phyloP scores from a whole-genome alignment of 352 stramenopile species.

The Phytophthora sp. region DNA sequence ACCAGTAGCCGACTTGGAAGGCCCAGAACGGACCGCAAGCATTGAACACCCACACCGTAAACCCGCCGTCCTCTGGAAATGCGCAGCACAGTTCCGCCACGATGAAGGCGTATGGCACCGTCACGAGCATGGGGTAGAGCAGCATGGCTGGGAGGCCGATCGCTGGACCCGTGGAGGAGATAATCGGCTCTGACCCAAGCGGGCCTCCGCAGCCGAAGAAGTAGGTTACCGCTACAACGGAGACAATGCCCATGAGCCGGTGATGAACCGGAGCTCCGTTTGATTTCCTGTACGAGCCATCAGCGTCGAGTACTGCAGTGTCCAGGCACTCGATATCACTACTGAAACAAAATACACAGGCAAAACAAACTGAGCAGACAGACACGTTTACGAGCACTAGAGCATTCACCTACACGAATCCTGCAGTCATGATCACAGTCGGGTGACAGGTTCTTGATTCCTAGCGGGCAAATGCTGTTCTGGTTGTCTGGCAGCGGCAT shows the following conservation, averaged over 20 bases:
- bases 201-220: slow-evolving; percentile 55
- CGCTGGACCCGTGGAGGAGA: slow-evolving; percentile 58
- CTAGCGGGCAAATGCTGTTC: not conserved
- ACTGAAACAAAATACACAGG: not conserved
- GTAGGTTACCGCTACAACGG: slow-evolving; percentile 57
- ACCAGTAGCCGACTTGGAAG: slow-evolving; percentile 85
- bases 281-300: slow-evolving; percentile 29
- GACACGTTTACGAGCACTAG: not conserved
- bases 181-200: slow-evolving; percentile 62
- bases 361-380: too few species aligned
- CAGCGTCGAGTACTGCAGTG: slow-evolving; percentile 19
- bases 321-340: slow-evolving; percentile 32
- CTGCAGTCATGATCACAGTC: slow-evolving; percentile 4
- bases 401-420: slow-evolving; percentile 9
- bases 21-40: slow-evolving; percentile 82
- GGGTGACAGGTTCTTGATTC: not conserved
- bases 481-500: too few species aligned
- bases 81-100: slow-evolving; percentile 71
- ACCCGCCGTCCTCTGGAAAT: slow-evolving; percentile 79
- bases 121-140: slow-evolving; percentile 71
- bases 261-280: slow-evolving; percentile 18
- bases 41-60: slow-evolving; percentile 72
- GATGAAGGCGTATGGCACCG: slow-evolving; percentile 61
- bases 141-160: slow-evolving; percentile 55
- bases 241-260: slow-evolving; percentile 43